Percentiles rank a stretch among this genome's conserved stretches.
Evolutionary conservation across 352 stramenopile genomes (phyloP).

Genomic region (Peronospora destructor): DNA sequence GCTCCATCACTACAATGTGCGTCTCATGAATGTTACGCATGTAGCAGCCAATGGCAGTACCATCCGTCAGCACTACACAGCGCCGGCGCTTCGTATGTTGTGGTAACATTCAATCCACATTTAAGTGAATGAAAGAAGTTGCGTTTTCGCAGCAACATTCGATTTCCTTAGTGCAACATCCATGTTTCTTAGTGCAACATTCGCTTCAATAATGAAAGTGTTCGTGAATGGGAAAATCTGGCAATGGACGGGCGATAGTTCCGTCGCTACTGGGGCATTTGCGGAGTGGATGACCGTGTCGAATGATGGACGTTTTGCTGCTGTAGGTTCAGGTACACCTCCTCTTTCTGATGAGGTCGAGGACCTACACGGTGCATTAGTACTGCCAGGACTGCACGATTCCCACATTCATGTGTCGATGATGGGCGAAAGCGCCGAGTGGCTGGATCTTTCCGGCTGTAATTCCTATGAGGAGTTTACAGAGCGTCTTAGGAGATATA

Average conservation of each 20-base stretch:
- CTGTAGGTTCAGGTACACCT: conserved; percentile 24
- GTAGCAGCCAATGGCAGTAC: conserved; percentile 44
- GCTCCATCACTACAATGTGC: conserved; percentile 54
- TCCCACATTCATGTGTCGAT: conserved; percentile 85
- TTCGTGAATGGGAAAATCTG: conserved; percentile 70
- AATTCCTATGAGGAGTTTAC: conserved; percentile 67
- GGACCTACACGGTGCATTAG: conserved; percentile 47
- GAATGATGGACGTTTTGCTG: conserved; percentile 35
- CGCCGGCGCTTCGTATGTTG: conserved; percentile 20
- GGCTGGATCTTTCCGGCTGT: conserved; percentile 74
- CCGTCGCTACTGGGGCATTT: conserved; percentile 7
- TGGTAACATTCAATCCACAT: conserved; percentile 4
- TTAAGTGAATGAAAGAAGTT: not conserved
- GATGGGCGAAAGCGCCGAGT: conserved; percentile 76
- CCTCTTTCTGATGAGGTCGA: conserved; percentile 23
- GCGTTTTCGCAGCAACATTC: too few relatives aligned
- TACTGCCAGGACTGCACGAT: conserved; percentile 85
- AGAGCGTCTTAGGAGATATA: conserved; percentile 46
- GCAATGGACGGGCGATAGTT: conserved; percentile 36
- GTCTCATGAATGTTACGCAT: conserved; percentile 39
- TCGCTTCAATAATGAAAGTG: conserved; percentile 24
- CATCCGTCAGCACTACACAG: conserved; percentile 49
- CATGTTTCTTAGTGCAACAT: not conserved
- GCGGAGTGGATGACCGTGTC: conserved; percentile 58
- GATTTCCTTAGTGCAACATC: too few relatives aligned